These are phyloP conservation scores for Asterochloris sp. DNA, from an alignment of 139 green algal genomes.

Conservation along the genomic window DNA sequence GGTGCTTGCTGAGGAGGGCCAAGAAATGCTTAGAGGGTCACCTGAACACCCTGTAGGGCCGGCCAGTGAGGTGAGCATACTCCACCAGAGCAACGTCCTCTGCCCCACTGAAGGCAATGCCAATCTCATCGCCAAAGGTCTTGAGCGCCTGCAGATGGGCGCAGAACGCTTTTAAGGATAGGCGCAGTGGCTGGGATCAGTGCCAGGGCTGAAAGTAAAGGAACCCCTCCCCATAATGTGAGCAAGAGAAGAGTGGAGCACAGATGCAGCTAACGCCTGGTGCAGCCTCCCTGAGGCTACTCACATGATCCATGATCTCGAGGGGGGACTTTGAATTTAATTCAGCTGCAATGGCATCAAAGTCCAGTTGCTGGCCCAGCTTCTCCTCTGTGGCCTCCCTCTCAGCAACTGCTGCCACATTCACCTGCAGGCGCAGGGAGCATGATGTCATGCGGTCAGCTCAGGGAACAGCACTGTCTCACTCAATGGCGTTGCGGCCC, in stretches of 20 bases:
- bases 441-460: too few relatives aligned
- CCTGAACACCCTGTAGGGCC: conserved; percentile 95
- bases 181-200: not conserved
- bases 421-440: not conserved
- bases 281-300: not conserved
- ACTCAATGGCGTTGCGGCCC: too few relatives aligned
- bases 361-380: conserved; percentile 25
- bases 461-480: too few relatives aligned
- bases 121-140: conserved; percentile 83
- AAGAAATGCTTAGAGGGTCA: conserved; percentile 8
- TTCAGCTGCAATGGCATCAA: conserved; percentile 19
- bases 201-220: not conserved
- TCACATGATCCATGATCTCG: conserved; percentile 92
- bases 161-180: not conserved
- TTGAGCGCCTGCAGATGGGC: conserved; percentile 66
- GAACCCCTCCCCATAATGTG: not conserved
- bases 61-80: conserved; percentile 94
- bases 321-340: conserved; percentile 82
- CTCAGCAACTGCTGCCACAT: conserved; percentile 5
- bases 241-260: not conserved
- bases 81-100: conserved; percentile 98
- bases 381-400: not conserved
- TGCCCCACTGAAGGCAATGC: conserved; percentile 92
- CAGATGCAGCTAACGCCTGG: too few relatives aligned
- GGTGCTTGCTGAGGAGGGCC: not conserved